Conservation (phyloP, 1,284 basidiomycete species). For the Pulchroboletus neoregius region DNA sequence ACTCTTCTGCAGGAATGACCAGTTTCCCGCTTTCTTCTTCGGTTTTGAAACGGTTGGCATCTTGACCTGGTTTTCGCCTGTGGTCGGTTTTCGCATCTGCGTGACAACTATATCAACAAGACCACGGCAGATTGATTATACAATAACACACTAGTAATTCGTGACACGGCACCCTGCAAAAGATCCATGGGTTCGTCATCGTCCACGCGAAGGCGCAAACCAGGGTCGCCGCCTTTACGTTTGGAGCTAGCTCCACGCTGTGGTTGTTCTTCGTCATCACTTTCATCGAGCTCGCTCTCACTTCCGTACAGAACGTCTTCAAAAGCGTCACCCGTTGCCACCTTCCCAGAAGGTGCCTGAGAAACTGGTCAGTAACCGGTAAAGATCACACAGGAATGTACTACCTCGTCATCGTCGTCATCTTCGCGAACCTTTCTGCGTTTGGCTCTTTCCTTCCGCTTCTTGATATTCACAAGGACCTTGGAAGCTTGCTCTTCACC, state of each 20-base stretch:
- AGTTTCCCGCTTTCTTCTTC: constrained; percentile 88
- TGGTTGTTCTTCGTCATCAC: constrained; percentile 58
- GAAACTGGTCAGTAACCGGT: constrained; percentile 8
- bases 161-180: constrained; percentile 77
- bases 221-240: constrained; percentile 37
- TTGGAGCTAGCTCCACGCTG: constrained; percentile 34
- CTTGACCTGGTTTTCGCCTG: constrained; percentile 79
- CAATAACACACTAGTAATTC: constrained; percentile 66
- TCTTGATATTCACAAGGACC: constrained; percentile 45
- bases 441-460: constrained; percentile 81
- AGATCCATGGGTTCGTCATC: constrained; percentile 97
- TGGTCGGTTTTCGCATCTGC: constrained; percentile 52
- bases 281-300: constrained; percentile 79
- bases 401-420: constrained; percentile 51
- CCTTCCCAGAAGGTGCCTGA: constrained; percentile 43
- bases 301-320: constrained; percentile 95
- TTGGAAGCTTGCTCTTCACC: constrained; percentile 73
- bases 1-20: constrained; percentile 70
- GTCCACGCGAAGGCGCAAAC: constrained; percentile 77
- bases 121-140: background rate
- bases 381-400: constrained; percentile 1
- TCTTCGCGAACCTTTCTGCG: constrained; percentile 58
- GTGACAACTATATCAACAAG: constrained; percentile 11
- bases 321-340: constrained; percentile 78
- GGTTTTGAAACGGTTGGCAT: constrained; percentile 83